phyloP scores from a whole-genome alignment of 164 flowering plant genomes.

The Litsea cubeba region DNA sequence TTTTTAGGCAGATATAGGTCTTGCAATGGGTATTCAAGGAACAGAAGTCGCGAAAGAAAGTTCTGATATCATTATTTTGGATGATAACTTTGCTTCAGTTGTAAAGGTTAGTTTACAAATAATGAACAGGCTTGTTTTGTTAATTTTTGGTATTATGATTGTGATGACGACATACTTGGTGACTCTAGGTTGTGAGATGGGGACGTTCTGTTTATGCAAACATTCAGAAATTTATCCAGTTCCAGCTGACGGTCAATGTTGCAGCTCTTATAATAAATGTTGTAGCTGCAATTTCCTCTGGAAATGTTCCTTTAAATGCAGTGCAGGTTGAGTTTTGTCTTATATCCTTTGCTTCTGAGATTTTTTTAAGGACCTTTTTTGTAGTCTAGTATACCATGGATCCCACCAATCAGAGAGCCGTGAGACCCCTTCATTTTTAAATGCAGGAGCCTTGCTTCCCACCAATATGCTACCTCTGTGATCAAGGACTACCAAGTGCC shows the following conservation, averaged over 20 bases:
- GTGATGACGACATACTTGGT: neutral
- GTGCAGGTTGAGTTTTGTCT: slow-evolving; percentile 58
- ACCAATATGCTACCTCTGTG: neutral
- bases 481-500: neutral
- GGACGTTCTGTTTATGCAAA: slow-evolving; percentile 96
- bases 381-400: neutral
- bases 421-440: neutral
- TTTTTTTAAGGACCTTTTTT: no score
- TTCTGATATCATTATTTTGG: slow-evolving; percentile 94
- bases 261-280: slow-evolving; percentile 91
- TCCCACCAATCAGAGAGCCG: neutral
- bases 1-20: slow-evolving; percentile 91
- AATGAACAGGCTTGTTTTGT: neutral
- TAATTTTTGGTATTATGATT: neutral
- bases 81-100: slow-evolving; percentile 90
- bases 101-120: slow-evolving; percentile 62
- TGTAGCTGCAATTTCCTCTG: slow-evolving; percentile 80
- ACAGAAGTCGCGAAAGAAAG: slow-evolving; percentile 99
- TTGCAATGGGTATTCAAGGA: slow-evolving; percentile 93
- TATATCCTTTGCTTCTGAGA: neutral
- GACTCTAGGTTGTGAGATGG: slow-evolving; percentile 86
- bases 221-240: slow-evolving; percentile 94
- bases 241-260: slow-evolving; percentile 94
- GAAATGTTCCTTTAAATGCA: slow-evolving; percentile 83
- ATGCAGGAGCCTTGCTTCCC: neutral